Evolutionary conservation across 495 filamentous ascomycete genomes (phyloP).

Genomic region (Staphylotrichum longicolle): DNA sequence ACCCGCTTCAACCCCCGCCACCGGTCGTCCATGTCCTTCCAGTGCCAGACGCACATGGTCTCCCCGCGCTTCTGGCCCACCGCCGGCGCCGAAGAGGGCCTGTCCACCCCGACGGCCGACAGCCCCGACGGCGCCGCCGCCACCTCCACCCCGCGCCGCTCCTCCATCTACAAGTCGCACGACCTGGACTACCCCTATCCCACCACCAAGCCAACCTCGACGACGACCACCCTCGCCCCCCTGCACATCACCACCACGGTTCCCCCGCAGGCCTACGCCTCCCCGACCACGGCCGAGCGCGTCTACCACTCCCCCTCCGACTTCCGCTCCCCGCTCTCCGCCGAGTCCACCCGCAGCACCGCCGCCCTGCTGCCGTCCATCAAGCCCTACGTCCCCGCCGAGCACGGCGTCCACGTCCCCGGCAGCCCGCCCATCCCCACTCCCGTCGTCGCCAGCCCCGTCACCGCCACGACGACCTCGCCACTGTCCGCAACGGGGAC

Average conservation of each 20-base stretch:
- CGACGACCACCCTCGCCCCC: neutral
- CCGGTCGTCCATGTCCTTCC: slow-evolving; percentile 47
- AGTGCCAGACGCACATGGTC: slow-evolving; percentile 47
- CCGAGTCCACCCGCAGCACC: slow-evolving; percentile 35
- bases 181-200: neutral
- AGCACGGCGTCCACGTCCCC: slow-evolving; percentile 37
- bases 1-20: slow-evolving; percentile 30
- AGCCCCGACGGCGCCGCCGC: slow-evolving; percentile 3
- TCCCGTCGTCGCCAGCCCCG: neutral
- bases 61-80: slow-evolving; percentile 42
- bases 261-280: slow-evolving; percentile 32
- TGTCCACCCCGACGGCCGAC: slow-evolving; percentile 6
- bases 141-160: slow-evolving; percentile 11
- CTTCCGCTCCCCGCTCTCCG: slow-evolving; percentile 34
- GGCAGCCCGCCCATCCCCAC: neutral
- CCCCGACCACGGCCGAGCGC: slow-evolving; percentile 30
- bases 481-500: neutral
- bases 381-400: slow-evolving; percentile 42
- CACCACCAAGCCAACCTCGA: neutral
- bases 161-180: slow-evolving; percentile 20
- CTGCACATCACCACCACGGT: slow-evolving; percentile 28
- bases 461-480: neutral
- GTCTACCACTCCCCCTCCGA: slow-evolving; percentile 33
- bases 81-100: slow-evolving; percentile 12
- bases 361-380: slow-evolving; percentile 38